Evolutionary conservation across 805 yeast species (phyloP).

Genomic region (Hanseniaspora guilliermondii): DNA sequence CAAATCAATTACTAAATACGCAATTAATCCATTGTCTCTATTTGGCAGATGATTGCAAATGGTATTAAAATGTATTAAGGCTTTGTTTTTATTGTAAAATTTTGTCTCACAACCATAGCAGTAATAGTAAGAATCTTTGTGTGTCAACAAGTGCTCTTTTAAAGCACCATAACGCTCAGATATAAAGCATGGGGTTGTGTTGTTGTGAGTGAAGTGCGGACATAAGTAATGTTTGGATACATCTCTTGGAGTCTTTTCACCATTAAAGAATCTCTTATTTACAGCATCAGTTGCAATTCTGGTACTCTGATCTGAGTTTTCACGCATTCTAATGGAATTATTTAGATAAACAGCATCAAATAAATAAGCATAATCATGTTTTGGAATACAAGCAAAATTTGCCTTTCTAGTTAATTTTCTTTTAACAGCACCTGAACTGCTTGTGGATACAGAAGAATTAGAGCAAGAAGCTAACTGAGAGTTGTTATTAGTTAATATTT

Average conservation of each 20-base stretch:
- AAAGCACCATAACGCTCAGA: constrained; percentile 10
- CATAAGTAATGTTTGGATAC: constrained; percentile 8
- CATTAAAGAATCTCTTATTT: not conserved
- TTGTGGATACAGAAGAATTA: not conserved
- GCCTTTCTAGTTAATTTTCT: constrained; percentile 3
- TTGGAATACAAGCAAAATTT: not conserved
- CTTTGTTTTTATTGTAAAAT: not conserved
- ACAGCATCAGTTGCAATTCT: not conserved
- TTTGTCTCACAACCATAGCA: not conserved
- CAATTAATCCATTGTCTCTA: not conserved
- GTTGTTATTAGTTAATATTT: too few species aligned
- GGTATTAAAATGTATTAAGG: not conserved
- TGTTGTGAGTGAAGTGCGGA: constrained; percentile 1
- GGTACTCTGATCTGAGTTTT: not conserved
- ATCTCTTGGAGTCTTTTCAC: not conserved
- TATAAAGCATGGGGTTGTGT: constrained; percentile 9
- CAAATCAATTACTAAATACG: not conserved
- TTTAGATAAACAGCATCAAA: constrained; percentile 2
- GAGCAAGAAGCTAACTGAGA: not conserved
- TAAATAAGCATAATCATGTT: constrained; percentile 3
- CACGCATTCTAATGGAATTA: not conserved
- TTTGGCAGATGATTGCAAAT: not conserved
- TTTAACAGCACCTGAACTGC: not conserved
- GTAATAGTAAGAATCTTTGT: not conserved
- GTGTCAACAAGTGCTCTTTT: constrained; percentile 10